These are phyloP conservation scores for Cystofilobasidium capitatum DNA, from an alignment of 768 basidiomycete genomes.

Conservation along the genomic window DNA sequence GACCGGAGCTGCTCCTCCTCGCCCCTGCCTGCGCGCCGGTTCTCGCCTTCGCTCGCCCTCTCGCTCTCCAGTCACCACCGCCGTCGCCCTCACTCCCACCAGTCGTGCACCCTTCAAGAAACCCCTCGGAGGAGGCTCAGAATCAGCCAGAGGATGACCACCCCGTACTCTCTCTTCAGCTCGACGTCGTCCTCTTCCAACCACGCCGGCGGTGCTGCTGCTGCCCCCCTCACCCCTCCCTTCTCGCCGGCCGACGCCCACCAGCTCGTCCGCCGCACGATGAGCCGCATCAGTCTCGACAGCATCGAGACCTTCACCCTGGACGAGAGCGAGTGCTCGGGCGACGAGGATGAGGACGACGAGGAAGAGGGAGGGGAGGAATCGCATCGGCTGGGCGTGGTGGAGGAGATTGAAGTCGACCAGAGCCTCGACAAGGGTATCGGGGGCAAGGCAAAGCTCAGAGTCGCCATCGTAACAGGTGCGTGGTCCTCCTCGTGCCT, in stretches of 20 bases:
- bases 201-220: too few relatives aligned
- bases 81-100: too few relatives aligned
- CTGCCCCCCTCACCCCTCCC: background rate
- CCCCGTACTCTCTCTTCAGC: background rate
- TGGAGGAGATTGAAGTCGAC: constrained; percentile 1
- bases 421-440: constrained; percentile 18
- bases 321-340: background rate
- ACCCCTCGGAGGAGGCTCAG: background rate
- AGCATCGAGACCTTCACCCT: background rate
- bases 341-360: background rate
- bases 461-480: constrained; percentile 26
- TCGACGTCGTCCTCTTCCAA: too few relatives aligned
- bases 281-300: background rate
- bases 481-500: background rate
- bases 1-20: too few relatives aligned
- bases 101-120: background rate
- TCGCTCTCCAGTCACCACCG: background rate
- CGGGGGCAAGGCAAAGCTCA: constrained; percentile 24
- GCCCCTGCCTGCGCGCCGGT: background rate
- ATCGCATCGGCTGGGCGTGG: background rate
- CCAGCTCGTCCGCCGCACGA: background rate
- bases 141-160: background rate
- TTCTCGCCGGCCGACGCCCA: background rate
- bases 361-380: background rate
- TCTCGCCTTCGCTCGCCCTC: background rate